A percentile compares a stretch with the other conserved stretches of the same genome.
Conservation (phyloP, 768 basidiomycete genomes). For the Kockovaella imperatae region DNA sequence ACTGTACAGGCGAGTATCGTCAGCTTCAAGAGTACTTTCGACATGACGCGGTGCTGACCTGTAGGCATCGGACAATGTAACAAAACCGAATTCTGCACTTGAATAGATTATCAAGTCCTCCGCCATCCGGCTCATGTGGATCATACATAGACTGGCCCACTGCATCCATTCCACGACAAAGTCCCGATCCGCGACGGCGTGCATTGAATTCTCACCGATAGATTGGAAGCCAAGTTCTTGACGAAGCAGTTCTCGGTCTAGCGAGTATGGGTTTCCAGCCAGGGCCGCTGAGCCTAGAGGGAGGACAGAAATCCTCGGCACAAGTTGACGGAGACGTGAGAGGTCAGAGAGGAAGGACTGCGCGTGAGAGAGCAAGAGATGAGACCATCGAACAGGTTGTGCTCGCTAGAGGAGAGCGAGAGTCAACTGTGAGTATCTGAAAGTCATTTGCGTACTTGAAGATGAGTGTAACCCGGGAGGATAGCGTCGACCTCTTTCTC, state of each 20-base stretch:
- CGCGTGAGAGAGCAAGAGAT: slow-evolving; percentile 86
- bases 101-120: slow-evolving; percentile 95
- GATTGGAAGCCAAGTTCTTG: slow-evolving; percentile 77
- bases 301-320: slow-evolving; percentile 81
- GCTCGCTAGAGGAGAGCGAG: slow-evolving; percentile 56
- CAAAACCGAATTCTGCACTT: slow-evolving; percentile 89
- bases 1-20: slow-evolving; percentile 46
- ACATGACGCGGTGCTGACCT: slow-evolving; percentile 52
- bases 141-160: slow-evolving; percentile 86
- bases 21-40: not conserved
- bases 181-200: slow-evolving; percentile 90
- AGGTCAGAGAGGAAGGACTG: slow-evolving; percentile 81
- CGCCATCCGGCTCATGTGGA: slow-evolving; percentile 82
- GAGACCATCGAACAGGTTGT: slow-evolving; percentile 96
- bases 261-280: slow-evolving; percentile 86
- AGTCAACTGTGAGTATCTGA: not conserved
- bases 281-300: slow-evolving; percentile 88
- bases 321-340: slow-evolving; percentile 68
- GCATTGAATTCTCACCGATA: slow-evolving; percentile 87
- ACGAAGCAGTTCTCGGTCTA: slow-evolving; percentile 85
- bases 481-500: slow-evolving; percentile 82
- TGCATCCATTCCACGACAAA: slow-evolving; percentile 93
- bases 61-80: slow-evolving; percentile 89
- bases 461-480: slow-evolving; percentile 93
- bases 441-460: slow-evolving; percentile 59